A percentile compares a stretch with the other conserved stretches of the same genome.
phyloP scores from a whole-genome alignment of 1,139 yeast genomes.

The Zygosaccharomyces sapae region DNA sequence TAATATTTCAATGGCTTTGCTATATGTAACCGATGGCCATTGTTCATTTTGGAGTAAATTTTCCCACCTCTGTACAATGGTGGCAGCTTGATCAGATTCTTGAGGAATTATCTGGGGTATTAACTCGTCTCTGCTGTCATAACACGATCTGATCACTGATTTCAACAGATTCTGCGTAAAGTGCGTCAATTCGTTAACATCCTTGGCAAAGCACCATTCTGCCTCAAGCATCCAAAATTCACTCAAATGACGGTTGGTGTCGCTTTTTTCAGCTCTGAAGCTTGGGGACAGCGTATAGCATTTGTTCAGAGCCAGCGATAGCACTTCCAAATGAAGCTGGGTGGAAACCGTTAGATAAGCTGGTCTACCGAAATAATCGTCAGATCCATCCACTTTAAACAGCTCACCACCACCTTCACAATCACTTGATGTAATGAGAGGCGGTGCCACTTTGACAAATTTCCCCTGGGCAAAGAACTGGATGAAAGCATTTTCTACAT shows the following conservation, averaged over 20 bases:
- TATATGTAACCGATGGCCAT: constrained; percentile 75
- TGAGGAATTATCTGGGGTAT: constrained; percentile 42
- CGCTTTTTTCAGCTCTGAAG: constrained; percentile 88
- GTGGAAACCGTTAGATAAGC: constrained; percentile 85
- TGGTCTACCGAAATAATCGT: constrained; percentile 56
- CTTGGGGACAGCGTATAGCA: constrained; percentile 93
- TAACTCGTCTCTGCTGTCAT: constrained; percentile 36
- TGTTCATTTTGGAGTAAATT: constrained; percentile 24
- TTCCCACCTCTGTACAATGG: constrained; percentile 35
- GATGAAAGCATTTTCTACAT: constrained; percentile 51
- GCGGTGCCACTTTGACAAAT: constrained; percentile 77
- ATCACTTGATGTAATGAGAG: constrained; percentile 81
- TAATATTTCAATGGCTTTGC: constrained; percentile 63
- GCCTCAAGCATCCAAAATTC: constrained; percentile 99
- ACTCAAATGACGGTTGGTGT: constrained; percentile 84
- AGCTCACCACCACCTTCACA: constrained; percentile 98
- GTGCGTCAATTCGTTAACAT: constrained; percentile 55
- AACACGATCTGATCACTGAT: constrained; percentile 44
- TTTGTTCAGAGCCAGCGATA: constrained; percentile 67
- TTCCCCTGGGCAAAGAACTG: constrained; percentile 51
- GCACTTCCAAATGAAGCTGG: constrained; percentile 83
- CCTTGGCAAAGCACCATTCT: constrained; percentile 66
- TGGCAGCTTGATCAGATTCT: constrained; percentile 38
- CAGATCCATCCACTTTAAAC: constrained; percentile 43
- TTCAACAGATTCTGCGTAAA: constrained; percentile 71